phyloP scores from a whole-genome alignment of 1,139 yeast species.

The Sugiyamaella xylanicola region DNA sequence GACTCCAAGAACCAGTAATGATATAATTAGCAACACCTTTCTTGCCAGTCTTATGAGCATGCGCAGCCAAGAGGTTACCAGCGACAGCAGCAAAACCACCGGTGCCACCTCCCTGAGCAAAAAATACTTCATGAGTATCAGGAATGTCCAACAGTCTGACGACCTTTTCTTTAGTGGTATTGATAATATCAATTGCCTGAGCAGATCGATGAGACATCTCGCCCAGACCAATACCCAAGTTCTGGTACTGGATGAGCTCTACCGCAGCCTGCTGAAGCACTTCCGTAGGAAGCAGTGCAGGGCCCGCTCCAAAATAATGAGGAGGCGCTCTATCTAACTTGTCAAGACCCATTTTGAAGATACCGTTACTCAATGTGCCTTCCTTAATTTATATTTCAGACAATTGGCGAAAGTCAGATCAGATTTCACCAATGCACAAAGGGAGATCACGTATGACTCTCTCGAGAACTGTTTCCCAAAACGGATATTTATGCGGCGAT shows the following conservation, averaged over 20 bases:
- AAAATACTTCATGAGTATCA: conserved; percentile 89
- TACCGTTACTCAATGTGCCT: too few relatives aligned
- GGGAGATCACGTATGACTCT: not conserved
- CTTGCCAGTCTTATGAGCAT: conserved; percentile 60
- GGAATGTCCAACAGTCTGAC: conserved; percentile 70
- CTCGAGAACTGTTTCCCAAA: not conserved
- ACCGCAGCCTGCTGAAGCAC: conserved; percentile 86
- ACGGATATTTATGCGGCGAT: not conserved
- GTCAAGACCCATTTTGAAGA: not conserved
- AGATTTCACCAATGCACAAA: not conserved
- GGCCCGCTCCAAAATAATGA: conserved; percentile 95
- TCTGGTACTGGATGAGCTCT: conserved; percentile 72
- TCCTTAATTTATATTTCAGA: not conserved
- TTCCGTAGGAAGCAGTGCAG: conserved; percentile 82
- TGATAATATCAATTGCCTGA: conserved; percentile 75
- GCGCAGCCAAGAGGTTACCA: conserved; percentile 76
- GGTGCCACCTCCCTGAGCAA: conserved; percentile 97
- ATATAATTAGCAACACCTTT: conserved; percentile 84
- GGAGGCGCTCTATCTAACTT: conserved; percentile 45
- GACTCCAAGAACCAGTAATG: conserved; percentile 92
- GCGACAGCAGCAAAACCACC: conserved; percentile 89
- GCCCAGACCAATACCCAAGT: conserved; percentile 81
- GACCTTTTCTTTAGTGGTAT: conserved; percentile 71
- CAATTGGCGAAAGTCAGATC: not conserved
- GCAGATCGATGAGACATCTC: conserved; percentile 94